These are phyloP conservation scores for Ampelomyces quisqualis DNA, from an alignment of 2,329 filamentous ascomycete species.

Conservation along the genomic window DNA sequence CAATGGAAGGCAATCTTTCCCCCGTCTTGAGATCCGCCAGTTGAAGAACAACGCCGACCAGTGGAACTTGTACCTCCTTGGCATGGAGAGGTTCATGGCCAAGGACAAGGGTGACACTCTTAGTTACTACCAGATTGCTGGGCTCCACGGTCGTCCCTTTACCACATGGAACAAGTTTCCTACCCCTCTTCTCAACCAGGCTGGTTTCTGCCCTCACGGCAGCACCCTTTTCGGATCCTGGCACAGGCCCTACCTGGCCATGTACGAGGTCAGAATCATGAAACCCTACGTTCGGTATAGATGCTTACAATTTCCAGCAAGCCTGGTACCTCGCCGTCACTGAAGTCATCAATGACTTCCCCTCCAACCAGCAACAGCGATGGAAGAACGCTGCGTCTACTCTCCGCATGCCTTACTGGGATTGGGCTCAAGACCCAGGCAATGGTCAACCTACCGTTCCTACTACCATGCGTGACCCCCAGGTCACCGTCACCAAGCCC, in stretches of 20 bases:
- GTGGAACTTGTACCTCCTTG: constrained; percentile 77
- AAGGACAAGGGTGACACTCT: constrained; percentile 63
- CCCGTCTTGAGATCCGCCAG: constrained; percentile 67
- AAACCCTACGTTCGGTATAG: neutral
- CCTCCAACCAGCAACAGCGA: constrained; percentile 40
- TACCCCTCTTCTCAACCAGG: constrained; percentile 49
- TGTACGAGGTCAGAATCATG: constrained; percentile 54
- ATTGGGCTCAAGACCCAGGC: constrained; percentile 48
- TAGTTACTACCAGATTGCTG: constrained; percentile 77
- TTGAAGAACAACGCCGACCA: constrained; percentile 62
- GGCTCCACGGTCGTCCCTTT: constrained; percentile 77
- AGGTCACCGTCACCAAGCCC: constrained; percentile 48
- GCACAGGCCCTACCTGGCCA: constrained; percentile 77
- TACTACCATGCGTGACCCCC: constrained; percentile 44
- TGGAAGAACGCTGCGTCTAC: constrained; percentile 45
- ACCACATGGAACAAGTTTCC: constrained; percentile 55
- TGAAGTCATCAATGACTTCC: constrained; percentile 47
- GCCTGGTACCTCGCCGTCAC: constrained; percentile 45
- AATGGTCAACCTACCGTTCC: constrained; percentile 31
- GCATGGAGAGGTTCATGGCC: constrained; percentile 70
- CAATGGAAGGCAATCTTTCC: constrained; percentile 32
- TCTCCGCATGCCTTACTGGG: constrained; percentile 52
- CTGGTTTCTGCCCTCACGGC: constrained; percentile 75
- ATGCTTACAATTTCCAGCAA: constrained; percentile 39
- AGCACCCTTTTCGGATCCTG: constrained; percentile 76